Evolutionary conservation across 345 rosid genomes (phyloP).

Genomic region (Hypericum androsaemum): DNA sequence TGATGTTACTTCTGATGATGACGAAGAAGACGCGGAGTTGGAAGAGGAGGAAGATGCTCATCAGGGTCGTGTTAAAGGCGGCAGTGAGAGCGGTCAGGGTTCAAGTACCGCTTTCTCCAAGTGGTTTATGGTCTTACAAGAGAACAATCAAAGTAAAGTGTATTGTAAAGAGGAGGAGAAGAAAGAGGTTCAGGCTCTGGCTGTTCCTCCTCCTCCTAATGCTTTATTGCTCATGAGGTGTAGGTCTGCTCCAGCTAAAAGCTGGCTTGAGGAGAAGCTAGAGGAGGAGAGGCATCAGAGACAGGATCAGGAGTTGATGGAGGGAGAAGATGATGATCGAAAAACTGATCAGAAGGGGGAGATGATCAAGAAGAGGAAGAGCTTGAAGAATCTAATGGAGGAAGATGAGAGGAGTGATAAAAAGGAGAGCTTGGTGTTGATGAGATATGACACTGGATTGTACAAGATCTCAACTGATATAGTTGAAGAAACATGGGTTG

Average conservation of each 20-base stretch:
- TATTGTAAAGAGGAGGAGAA: conserved; percentile 18
- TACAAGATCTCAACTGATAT: conserved; percentile 56
- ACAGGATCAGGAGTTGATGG: conserved; percentile 15
- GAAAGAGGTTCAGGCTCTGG: conserved; percentile 15
- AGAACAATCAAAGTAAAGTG: conserved; percentile 26
- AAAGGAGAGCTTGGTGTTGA: conserved; percentile 32
- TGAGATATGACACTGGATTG: conserved; percentile 52
- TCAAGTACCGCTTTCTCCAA: conserved; percentile 60
- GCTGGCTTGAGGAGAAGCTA: conserved; percentile 31
- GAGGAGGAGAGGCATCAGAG: conserved; percentile 15
- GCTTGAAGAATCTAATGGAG: conserved; percentile 45
- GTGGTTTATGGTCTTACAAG: conserved; percentile 71
- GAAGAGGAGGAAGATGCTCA: conserved; percentile 27
- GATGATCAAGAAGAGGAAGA: conserved; percentile 15
- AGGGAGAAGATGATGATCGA: conserved; percentile 1
- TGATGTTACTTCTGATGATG: conserved; percentile 33
- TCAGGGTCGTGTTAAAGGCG: conserved; percentile 7
- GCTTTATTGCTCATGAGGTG: conserved; percentile 76
- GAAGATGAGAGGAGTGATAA: conserved; percentile 36
- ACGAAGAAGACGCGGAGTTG: conserved; percentile 21
- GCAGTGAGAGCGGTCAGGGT: conserved; percentile 12
- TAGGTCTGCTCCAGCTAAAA: conserved; percentile 71
- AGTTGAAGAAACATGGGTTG: conserved; percentile 78
- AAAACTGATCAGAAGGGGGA: no score
- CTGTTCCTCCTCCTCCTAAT: conserved; percentile 74